phyloP scores from a whole-genome alignment of 2,329 filamentous ascomycete species.

The Ophiosphaerella narmari region DNA sequence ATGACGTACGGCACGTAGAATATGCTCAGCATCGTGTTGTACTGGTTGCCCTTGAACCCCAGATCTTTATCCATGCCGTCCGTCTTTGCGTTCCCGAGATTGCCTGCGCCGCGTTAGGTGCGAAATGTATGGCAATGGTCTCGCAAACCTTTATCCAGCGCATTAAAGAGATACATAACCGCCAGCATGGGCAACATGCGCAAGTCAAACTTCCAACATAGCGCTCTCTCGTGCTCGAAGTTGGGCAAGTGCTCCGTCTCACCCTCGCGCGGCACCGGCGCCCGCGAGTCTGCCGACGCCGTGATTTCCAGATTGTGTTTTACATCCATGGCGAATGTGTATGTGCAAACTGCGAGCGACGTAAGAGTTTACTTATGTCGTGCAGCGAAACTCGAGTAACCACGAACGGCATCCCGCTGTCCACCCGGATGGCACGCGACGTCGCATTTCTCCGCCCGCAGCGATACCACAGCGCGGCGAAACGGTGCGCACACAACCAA shows the following conservation, averaged over 20 bases:
- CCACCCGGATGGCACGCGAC: constrained; percentile 1
- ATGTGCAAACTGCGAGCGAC: background rate
- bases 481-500: no score
- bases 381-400: background rate
- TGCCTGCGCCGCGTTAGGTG: constrained; percentile 32
- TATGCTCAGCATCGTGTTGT: constrained; percentile 69
- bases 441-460: constrained; percentile 19
- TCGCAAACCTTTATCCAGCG: constrained; percentile 28
- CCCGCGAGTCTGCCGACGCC: constrained; percentile 31
- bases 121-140: background rate
- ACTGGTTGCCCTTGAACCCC: constrained; percentile 64
- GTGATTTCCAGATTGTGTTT: constrained; percentile 37
- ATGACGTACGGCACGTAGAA: constrained; percentile 79
- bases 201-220: constrained; percentile 61
- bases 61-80: constrained; percentile 57
- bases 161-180: constrained; percentile 64
- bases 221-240: constrained; percentile 43
- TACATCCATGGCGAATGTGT: background rate
- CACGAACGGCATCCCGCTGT: no score
- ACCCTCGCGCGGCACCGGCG: constrained; percentile 30
- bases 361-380: background rate
- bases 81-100: constrained; percentile 51
- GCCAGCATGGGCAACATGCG: constrained; percentile 62
- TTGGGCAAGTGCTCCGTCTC: constrained; percentile 39
- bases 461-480: background rate